Evolutionary conservation across 2,329 filamentous ascomycete genomes (phyloP).

Genomic region (Sporothrix protearum): DNA sequence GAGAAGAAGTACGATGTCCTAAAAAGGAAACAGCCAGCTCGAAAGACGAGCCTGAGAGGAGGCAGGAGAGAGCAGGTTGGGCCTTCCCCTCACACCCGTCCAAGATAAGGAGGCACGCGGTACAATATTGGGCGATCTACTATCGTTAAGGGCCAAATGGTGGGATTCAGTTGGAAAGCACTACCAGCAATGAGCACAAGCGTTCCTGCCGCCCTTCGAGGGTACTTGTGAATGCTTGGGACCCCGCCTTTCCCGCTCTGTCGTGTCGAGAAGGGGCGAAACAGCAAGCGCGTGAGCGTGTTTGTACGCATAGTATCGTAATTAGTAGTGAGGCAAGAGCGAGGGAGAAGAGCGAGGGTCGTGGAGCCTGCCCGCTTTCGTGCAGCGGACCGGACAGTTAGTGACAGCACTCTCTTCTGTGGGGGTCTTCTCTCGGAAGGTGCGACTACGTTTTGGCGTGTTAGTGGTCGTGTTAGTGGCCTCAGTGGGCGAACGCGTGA

Average conservation of each 20-base stretch:
- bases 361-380: conserved; percentile 8
- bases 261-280: conserved; percentile 13
- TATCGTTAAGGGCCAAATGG: conserved; percentile 4
- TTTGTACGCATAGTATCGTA: no score
- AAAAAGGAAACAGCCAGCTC: conserved; percentile 3
- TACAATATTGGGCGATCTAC: background rate
- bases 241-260: conserved; percentile 10
- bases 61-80: background rate
- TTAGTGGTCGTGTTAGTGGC: background rate
- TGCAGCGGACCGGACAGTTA: conserved; percentile 10
- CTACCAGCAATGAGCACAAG: background rate
- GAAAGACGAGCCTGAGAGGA: background rate
- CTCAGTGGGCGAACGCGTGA: background rate
- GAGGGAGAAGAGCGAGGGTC: background rate
- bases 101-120: conserved; percentile 21
- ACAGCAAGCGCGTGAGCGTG: conserved; percentile 12
- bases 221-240: background rate
- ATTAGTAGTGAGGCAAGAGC: background rate
- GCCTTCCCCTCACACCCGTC: background rate
- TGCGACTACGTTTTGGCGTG: background rate
- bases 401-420: conserved; percentile 1
- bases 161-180: background rate
- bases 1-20: background rate
- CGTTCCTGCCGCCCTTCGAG: conserved; percentile 5
- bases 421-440: background rate